phyloP scores from a whole-genome alignment of 192 early-diverging fungal species.

The Cladochytrium replicatum region DNA sequence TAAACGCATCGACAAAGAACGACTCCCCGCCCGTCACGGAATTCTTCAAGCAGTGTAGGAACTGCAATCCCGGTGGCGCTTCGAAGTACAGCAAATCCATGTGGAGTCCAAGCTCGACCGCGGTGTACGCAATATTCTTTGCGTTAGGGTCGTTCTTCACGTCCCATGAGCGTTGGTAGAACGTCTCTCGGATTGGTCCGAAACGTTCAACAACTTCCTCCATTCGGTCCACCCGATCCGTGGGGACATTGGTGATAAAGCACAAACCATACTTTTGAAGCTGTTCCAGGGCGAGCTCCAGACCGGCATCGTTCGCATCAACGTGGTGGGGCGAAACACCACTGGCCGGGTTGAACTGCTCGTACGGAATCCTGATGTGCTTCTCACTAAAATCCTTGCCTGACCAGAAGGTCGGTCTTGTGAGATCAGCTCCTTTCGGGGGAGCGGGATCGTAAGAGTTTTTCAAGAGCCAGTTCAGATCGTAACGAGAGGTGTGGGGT shows the following conservation, averaged over 20 bases:
- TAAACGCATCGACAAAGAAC: constrained; percentile 67
- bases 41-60: constrained; percentile 70
- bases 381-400: constrained; percentile 5
- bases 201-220: constrained; percentile 53
- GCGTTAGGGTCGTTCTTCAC: constrained; percentile 64
- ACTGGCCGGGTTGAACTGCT: constrained; percentile 43
- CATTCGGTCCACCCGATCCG: constrained; percentile 37
- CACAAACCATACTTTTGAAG: constrained; percentile 57
- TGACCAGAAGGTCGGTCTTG: constrained; percentile 19
- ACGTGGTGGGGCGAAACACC: not conserved
- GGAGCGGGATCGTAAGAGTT: constrained; percentile 10
- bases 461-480: constrained; percentile 12
- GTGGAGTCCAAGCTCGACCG: constrained; percentile 66
- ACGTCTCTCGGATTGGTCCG: constrained; percentile 57
- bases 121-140: constrained; percentile 80
- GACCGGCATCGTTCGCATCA: constrained; percentile 16
- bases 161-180: constrained; percentile 70
- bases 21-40: constrained; percentile 62
- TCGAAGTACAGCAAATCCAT: constrained; percentile 86
- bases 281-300: constrained; percentile 44
- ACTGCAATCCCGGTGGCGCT: constrained; percentile 67
- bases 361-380: constrained; percentile 23
- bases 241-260: constrained; percentile 57
- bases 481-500: constrained; percentile 3
- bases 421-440: not conserved